phyloP scores from a whole-genome alignment of 2,329 filamentous ascomycete species.

The Calonectria honghensis region DNA sequence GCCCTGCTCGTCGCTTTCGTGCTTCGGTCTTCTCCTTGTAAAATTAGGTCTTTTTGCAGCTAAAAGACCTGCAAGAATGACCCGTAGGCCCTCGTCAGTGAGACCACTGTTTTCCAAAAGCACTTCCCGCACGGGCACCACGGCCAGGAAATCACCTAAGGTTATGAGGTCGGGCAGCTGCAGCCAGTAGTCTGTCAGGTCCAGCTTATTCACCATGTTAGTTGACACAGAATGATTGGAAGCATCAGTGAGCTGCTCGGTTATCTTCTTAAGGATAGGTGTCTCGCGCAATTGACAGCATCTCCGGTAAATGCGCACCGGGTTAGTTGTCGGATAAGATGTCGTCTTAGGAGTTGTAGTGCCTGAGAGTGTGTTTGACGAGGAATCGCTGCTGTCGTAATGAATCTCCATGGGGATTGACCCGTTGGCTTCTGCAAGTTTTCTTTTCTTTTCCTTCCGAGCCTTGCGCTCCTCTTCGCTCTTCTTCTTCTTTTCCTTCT shows the following conservation, averaged over 20 bases:
- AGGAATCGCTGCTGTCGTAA: constrained; percentile 80
- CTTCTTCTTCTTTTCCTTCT: constrained; percentile 97
- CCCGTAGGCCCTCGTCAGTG: constrained; percentile 89
- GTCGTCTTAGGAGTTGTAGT: constrained; percentile 54
- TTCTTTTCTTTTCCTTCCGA: constrained; percentile 90
- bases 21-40: constrained; percentile 69
- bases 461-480: constrained; percentile 95
- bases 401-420: constrained; percentile 89
- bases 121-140: constrained; percentile 92
- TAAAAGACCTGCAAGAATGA: constrained; percentile 89
- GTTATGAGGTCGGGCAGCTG: constrained; percentile 89
- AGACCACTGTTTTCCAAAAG: constrained; percentile 91
- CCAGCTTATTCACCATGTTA: constrained; percentile 87
- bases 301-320: constrained; percentile 92
- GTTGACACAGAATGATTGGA: constrained; percentile 79
- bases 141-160: constrained; percentile 92
- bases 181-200: constrained; percentile 89
- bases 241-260: constrained; percentile 86
- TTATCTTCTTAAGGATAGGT: constrained; percentile 92
- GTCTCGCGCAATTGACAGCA: constrained; percentile 97
- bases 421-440: constrained; percentile 91
- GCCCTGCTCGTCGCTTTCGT: constrained; percentile 69
- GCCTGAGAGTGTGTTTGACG: constrained; percentile 54
- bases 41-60: constrained; percentile 82
- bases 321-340: constrained; percentile 86